Conservation (phyloP, 2,329 filamentous ascomycete species). For the Epichloe uncinata region DNA sequence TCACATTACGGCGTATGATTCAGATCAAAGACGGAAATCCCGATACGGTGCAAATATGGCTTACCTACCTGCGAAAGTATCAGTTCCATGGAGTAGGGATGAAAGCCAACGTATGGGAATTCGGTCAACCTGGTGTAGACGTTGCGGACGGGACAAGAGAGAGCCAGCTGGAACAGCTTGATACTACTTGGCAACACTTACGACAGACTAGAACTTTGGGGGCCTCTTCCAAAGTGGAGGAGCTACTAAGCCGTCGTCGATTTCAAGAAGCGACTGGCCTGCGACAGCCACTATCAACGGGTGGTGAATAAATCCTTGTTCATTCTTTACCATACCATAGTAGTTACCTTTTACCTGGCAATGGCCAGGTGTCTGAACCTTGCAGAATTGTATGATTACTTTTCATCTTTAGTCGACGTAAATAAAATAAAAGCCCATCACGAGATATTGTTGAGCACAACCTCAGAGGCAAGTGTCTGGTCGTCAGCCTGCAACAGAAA, state of each 20-base stretch:
- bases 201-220: conserved; percentile 37
- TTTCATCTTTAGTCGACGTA: too few species aligned
- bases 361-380: neutral
- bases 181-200: conserved; percentile 41
- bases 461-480: too few species aligned
- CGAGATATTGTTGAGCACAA: too few species aligned
- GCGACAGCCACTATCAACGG: conserved; percentile 8
- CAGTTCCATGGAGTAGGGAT: conserved; percentile 94
- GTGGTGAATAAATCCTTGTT: neutral
- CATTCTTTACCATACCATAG: neutral
- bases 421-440: too few species aligned
- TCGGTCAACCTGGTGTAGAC: conserved; percentile 49
- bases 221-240: conserved; percentile 41
- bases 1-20: conserved; percentile 73
- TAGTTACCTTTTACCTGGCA: neutral
- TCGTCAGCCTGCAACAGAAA: too few species aligned
- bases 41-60: conserved; percentile 80
- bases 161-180: conserved; percentile 21
- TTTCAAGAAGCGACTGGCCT: conserved; percentile 26
- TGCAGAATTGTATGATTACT: neutral
- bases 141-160: conserved; percentile 14
- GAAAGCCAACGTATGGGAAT: conserved; percentile 97
- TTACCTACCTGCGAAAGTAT: conserved; percentile 84
- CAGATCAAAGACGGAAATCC: conserved; percentile 88
- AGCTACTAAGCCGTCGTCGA: conserved; percentile 40